Percentiles rank a stretch among this genome's conserved stretches.
Evolutionary conservation across 108 stramenopile species (phyloP).

Genomic region (Pseudonitzschia pungens): DNA sequence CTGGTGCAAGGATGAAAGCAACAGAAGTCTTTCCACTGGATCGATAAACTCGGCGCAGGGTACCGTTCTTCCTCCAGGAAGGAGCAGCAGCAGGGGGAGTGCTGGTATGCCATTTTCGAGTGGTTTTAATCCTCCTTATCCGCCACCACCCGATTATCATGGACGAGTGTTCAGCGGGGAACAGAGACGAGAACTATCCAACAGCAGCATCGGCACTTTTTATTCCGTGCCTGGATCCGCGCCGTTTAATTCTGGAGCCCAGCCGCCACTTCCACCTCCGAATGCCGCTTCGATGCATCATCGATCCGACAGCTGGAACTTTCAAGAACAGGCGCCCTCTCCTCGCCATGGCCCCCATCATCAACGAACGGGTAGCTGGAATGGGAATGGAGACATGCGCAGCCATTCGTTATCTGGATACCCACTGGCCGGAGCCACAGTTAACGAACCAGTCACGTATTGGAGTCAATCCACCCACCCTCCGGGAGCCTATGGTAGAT

Average conservation of each 20-base stretch:
- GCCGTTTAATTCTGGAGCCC: too few species aligned
- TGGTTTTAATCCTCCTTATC: constrained; percentile 26
- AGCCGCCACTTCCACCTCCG: too few species aligned
- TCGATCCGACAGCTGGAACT: constrained; percentile 40
- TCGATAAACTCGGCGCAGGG: background rate
- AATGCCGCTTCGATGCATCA: constrained; percentile 30
- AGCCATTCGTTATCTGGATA: constrained; percentile 40
- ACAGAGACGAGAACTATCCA: constrained; percentile 28
- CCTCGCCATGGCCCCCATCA: constrained; percentile 38
- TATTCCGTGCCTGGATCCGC: too few species aligned
- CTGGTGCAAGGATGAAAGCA: constrained; percentile 51
- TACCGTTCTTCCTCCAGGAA: constrained; percentile 13
- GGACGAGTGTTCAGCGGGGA: constrained; percentile 25
- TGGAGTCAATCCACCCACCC: constrained; percentile 34
- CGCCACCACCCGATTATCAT: constrained; percentile 39
- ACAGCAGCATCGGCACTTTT: constrained; percentile 45
- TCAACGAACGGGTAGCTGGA: constrained; percentile 38
- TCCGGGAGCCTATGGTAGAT: constrained; percentile 17
- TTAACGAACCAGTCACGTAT: constrained; percentile 34
- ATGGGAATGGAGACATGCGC: constrained; percentile 16
- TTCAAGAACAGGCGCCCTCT: constrained; percentile 29
- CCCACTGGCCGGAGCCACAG: constrained; percentile 55
- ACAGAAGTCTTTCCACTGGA: constrained; percentile 5
- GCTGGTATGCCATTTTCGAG: constrained; percentile 32
- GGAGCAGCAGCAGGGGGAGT: constrained; percentile 40